phyloP scores from a whole-genome alignment of 306 rosid species.

The Cicer bijugum region DNA sequence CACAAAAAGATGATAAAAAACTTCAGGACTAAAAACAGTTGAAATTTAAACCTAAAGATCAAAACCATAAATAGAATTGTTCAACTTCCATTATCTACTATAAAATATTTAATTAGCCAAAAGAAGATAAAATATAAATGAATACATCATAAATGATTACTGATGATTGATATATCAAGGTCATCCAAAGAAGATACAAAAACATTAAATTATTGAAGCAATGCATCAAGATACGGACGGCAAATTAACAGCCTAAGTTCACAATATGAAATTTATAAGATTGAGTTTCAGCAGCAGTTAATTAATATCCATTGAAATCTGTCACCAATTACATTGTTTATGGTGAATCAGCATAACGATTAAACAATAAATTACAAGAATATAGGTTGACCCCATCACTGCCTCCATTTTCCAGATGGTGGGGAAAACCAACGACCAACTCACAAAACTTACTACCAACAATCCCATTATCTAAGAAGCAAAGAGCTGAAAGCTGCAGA shows the following conservation, averaged over 20 bases:
- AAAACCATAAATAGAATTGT: background rate
- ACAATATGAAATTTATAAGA: background rate
- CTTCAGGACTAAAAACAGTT: background rate
- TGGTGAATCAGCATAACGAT: too few species aligned
- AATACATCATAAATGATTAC: constrained; percentile 3
- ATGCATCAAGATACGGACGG: background rate
- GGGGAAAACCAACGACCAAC: background rate
- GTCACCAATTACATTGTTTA: background rate
- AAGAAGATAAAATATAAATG: background rate
- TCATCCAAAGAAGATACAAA: background rate
- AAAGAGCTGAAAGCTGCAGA: background rate
- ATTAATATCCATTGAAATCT: background rate
- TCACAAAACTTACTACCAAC: background rate
- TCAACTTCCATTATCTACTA: background rate
- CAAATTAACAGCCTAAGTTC: background rate
- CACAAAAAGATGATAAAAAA: constrained; percentile 14
- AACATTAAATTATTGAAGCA: background rate
- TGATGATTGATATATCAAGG: background rate
- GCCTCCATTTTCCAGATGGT: background rate
- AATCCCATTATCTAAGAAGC: background rate
- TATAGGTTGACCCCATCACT: background rate
- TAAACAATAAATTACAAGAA: background rate
- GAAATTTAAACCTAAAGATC: constrained; percentile 13
- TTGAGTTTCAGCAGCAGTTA: background rate
- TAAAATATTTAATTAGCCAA: background rate